Evolutionary conservation across 179 eudicot genomes (phyloP), one percentile per base, ranked within the genome.

Genomic region (Kewa caespitosa): DNA sequence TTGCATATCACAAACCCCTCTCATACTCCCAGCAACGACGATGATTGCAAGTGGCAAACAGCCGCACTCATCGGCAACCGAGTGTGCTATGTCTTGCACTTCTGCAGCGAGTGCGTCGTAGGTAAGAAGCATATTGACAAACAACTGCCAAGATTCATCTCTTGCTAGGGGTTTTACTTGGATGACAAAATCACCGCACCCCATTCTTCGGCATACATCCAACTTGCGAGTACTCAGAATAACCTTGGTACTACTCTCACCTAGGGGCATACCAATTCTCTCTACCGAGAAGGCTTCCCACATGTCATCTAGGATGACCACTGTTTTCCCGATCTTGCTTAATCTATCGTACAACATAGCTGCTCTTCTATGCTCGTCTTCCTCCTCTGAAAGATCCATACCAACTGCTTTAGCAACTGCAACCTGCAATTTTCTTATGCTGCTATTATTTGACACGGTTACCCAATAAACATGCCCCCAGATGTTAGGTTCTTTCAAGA

Each of bases 341-440:
- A 78, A 36, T 25, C 17, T 55, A 32, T 11, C 5, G n/a, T 59
- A 38, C 37, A 78, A 55, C 7, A 38, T 38, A 30, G 37, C 55
- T 20, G 73, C 77, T 73, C 81, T 78, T 48, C 39, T 78, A 48
- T 28, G 54, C 23, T 31, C 67, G 73, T 78, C 77, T 0, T 73
- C 55, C 42, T 78, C 81, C n/a, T 4, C 37, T 2, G 22, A 38
- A 23, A 36, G n/a, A 46, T 52, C 65, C n/a, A 55, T n/a, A 18
- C 57, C 72, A 36, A 78, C 41, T 52, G 39, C 20, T 22, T 72
- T 25, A 12, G 77, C 73, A 39, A 78, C 34, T 34, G 36, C 54
- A 31, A 11, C 31, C 41, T 78, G 81, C 68, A 65, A 67, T 33
- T 20, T 17, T 36, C 66, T 28, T 59, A 66, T 8, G 41, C 37